phyloP scores from a whole-genome alignment of 108 stramenopile species.

The Skeletonema tropicum region DNA sequence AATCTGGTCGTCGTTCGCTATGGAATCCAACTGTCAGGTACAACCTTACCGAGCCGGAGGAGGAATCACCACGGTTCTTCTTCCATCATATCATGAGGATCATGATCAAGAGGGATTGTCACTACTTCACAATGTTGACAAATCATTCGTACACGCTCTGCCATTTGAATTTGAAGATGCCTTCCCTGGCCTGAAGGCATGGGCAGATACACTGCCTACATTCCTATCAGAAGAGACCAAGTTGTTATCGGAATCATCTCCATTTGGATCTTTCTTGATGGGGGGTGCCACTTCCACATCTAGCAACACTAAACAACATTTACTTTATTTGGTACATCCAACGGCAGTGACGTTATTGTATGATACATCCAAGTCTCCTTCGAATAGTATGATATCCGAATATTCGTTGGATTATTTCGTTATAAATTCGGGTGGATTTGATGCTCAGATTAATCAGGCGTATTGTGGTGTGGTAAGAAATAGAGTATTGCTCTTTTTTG shows the following conservation, averaged over 20 bases:
- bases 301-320: constrained; percentile 7
- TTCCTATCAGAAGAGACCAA: not conserved
- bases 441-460: constrained; percentile 87
- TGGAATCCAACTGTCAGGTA: constrained; percentile 5
- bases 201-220: not conserved
- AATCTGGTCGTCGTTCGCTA: not conserved
- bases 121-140: not conserved
- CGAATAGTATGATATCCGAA: constrained; percentile 27
- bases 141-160: constrained; percentile 30
- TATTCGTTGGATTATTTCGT: constrained; percentile 69
- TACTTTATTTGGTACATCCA: constrained; percentile 35
- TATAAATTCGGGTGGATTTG: constrained; percentile 70
- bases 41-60: not conserved
- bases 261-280: not conserved
- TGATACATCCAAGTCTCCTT: constrained; percentile 16
- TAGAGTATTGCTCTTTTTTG: not conserved
- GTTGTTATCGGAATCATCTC: not conserved
- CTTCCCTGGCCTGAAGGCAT: constrained; percentile 4
- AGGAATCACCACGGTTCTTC: not conserved
- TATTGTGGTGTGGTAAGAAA: constrained; percentile 64
- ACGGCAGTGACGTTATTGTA: constrained; percentile 36
- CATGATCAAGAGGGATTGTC: not conserved
- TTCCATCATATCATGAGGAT: not conserved
- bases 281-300: not conserved
- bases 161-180: constrained; percentile 40